Base-by-base conservation (phyloP, 495 filamentous ascomycete genomes). In the Xylaria curta region DNA sequence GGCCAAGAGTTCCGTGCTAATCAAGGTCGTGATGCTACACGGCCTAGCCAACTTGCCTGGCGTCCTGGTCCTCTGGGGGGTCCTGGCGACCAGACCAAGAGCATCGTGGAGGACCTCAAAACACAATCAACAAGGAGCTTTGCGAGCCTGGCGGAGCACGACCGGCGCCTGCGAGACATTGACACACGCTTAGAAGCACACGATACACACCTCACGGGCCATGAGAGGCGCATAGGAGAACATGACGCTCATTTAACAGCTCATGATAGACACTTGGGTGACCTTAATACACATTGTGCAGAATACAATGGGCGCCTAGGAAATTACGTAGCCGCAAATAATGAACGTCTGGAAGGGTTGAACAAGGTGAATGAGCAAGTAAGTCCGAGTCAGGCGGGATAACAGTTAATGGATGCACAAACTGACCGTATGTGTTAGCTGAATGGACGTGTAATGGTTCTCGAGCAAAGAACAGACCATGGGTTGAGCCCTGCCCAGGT, bases 351-450 rank as follows among this genome's bases (percentile, higher is more conserved):
- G 6, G 68, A 60, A 31, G 33, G 21, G 21, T 56, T 70, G 28
- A 36, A 70, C 13, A 70, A 70, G n/a, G 36, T 28, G 59, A 56
- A 51, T 51, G 68, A 70, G 68, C 60, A 70, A 64, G 68, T 70
- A 64, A 64, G 68, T 64, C 26, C 4, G 56, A 7, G 4, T n/a
- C 19, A n/a, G 15, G 2, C 33, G 17, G 17, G 13, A 2, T 54
- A 1, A 53, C 6, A 42, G 17, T 40, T 24, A n/a, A 61, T 8
- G 59, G 5, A 33, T 56, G 13, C 10, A 2, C 62, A 6, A 40
- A 31, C 56, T 70, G 36, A 70, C 68, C 40, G 17, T 40, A n/a
- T n/a, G 17, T 36, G 1, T 17, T 53, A 71, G 62, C 51, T 66
- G n/a, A 66, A 42, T 28, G 61, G 61, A 10, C 61, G 69, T 17